Evolutionary conservation across 2,329 filamentous ascomycete species (phyloP).

Genomic region (Paramyrothecium sp.): DNA sequence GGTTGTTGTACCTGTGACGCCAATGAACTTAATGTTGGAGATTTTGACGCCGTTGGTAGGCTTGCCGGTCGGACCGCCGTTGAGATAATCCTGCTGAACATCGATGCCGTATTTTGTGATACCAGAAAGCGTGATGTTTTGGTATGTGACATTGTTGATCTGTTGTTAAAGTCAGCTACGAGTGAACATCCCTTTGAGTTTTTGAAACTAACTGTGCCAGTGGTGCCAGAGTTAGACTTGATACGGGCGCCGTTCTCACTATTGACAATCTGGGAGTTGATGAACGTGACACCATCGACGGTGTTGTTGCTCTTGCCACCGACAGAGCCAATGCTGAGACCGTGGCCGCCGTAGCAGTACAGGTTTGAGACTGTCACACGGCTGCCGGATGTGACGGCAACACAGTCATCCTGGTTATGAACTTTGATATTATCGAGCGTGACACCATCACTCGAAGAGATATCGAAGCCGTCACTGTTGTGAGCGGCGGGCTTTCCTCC

Average conservation of each 20-base stretch:
- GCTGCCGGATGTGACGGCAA: slow-evolving; percentile 50
- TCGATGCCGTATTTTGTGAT: slow-evolving; percentile 33
- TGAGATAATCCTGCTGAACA: slow-evolving; percentile 40
- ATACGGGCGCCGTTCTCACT: slow-evolving; percentile 48
- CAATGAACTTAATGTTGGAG: slow-evolving; percentile 39
- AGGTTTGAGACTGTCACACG: slow-evolving; percentile 40
- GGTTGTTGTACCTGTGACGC: slow-evolving; percentile 30
- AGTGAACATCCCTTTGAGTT: not conserved
- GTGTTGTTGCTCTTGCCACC: slow-evolving; percentile 47
- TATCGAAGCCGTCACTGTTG: slow-evolving; percentile 59
- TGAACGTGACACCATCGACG: slow-evolving; percentile 48
- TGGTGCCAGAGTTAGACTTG: slow-evolving; percentile 45
- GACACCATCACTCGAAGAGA: slow-evolving; percentile 44
- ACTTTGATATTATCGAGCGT: slow-evolving; percentile 48
- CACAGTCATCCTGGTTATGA: slow-evolving; percentile 59
- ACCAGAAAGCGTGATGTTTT: slow-evolving; percentile 34
- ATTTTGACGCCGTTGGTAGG: slow-evolving; percentile 45
- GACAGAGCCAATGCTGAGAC: slow-evolving; percentile 36
- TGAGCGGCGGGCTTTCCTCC: slow-evolving; percentile 21
- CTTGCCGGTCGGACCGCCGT: slow-evolving; percentile 37
- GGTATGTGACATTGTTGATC: slow-evolving; percentile 37
- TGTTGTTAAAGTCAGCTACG: not conserved
- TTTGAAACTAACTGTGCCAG: slow-evolving; percentile 24
- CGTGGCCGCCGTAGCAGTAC: slow-evolving; percentile 38
- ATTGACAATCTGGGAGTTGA: slow-evolving; percentile 43